Percentiles rank a stretch among this genome's conserved stretches.
Conservation (phyloP, 495 filamentous ascomycete genomes). For the Geopyxis carbonaria region DNA sequence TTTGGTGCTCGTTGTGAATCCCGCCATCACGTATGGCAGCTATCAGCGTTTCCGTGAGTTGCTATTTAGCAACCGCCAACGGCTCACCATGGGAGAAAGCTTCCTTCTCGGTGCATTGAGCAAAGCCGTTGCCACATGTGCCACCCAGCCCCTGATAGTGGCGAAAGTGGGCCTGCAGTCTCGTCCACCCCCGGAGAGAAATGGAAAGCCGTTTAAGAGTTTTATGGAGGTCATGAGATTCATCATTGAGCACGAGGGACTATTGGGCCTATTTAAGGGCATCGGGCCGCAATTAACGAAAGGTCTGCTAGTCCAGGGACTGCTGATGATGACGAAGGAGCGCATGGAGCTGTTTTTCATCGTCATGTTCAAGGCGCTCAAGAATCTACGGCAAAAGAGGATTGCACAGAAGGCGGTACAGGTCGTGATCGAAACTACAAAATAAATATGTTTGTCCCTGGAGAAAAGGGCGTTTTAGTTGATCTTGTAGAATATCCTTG, state of each 20-base stretch:
- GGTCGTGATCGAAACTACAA: too few species aligned
- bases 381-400: slow-evolving; percentile 50
- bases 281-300: slow-evolving; percentile 90
- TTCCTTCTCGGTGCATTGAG: slow-evolving; percentile 91
- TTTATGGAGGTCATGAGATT: slow-evolving; percentile 91
- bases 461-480: too few species aligned
- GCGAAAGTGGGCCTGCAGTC: slow-evolving; percentile 96
- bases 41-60: slow-evolving; percentile 77
- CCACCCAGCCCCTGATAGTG: slow-evolving; percentile 90
- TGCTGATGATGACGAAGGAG: slow-evolving; percentile 99
- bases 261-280: slow-evolving; percentile 76
- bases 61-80: slow-evolving; percentile 60
- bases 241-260: slow-evolving; percentile 76
- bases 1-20: slow-evolving; percentile 90
- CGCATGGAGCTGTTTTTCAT: slow-evolving; percentile 83
- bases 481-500: too few species aligned
- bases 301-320: slow-evolving; percentile 80
- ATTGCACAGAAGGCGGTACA: slow-evolving; percentile 40
- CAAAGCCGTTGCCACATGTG: slow-evolving; percentile 81
- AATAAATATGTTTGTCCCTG: too few species aligned
- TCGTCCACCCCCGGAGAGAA: slow-evolving; percentile 61
- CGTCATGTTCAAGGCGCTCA: slow-evolving; percentile 65
- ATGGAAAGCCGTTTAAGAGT: slow-evolving; percentile 86
- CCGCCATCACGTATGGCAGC: slow-evolving; percentile 93
- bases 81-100: slow-evolving; percentile 69